A percentile compares a stretch with the other conserved stretches of the same genome.
Conservation (phyloP, 1,284 basidiomycete species). For the Ceratobasidium sp. region DNA sequence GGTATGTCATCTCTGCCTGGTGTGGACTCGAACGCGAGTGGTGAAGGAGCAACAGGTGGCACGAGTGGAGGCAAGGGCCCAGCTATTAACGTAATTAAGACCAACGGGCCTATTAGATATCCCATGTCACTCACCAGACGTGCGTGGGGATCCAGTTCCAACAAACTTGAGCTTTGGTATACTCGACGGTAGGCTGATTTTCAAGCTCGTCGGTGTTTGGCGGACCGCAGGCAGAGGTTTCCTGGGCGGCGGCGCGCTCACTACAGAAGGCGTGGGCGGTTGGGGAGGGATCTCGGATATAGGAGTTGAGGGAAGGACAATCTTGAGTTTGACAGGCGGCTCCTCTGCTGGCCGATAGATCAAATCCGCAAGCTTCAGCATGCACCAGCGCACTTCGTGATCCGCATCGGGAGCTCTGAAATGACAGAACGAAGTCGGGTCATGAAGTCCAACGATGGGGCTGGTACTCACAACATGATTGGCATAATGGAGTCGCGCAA, state of each 20-base stretch:
- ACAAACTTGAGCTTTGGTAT: slow-evolving; percentile 37
- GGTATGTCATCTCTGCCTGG: slow-evolving; percentile 25
- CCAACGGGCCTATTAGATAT: not conserved
- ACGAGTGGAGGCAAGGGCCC: slow-evolving; percentile 21
- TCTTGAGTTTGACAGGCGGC: slow-evolving; percentile 84
- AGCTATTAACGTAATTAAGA: not conserved
- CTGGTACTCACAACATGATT: slow-evolving; percentile 73
- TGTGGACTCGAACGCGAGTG: slow-evolving; percentile 35
- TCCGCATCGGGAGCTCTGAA: slow-evolving; percentile 77
- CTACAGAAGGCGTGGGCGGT: slow-evolving; percentile 29
- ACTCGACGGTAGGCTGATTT: slow-evolving; percentile 12
- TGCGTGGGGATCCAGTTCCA: slow-evolving; percentile 7
- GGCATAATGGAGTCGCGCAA: slow-evolving; percentile 83
- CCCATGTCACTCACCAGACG: slow-evolving; percentile 11
- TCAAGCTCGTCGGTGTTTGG: slow-evolving; percentile 36
- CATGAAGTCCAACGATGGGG: slow-evolving; percentile 1
- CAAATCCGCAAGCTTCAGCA: slow-evolving; percentile 93
- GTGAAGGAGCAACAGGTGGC: slow-evolving; percentile 30
- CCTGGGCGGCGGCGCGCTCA: slow-evolving; percentile 30
- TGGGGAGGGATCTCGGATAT: slow-evolving; percentile 60
- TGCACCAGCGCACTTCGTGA: slow-evolving; percentile 87
- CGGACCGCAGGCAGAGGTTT: slow-evolving; percentile 24
- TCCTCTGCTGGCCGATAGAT: slow-evolving; percentile 86
- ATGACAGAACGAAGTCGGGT: slow-evolving; percentile 37
- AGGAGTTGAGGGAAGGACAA: slow-evolving; percentile 76